Percentiles rank a stretch among this genome's conserved stretches.
These are phyloP conservation scores for Ganoderma boninense DNA, from an alignment of 1,284 basidiomycete genomes.

Conservation along the genomic window DNA sequence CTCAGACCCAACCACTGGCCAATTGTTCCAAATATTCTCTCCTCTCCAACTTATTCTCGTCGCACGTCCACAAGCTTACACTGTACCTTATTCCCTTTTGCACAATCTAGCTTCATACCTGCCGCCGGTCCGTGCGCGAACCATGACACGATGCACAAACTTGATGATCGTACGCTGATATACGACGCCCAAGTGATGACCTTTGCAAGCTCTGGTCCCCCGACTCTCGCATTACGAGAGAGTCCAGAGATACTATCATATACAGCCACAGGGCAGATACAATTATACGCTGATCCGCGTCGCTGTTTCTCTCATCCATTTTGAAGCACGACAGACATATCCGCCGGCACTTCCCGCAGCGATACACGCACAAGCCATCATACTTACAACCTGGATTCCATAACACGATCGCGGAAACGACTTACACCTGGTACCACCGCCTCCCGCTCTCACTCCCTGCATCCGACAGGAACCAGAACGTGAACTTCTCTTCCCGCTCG, in stretches of 20 bases:
- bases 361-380: background rate
- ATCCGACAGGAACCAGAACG: slow-evolving; percentile 53
- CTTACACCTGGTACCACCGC: slow-evolving; percentile 62
- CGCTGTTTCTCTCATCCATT: background rate
- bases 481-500: slow-evolving; percentile 57
- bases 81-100: background rate
- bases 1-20: background rate
- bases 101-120: background rate
- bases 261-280: background rate
- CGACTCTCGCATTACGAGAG: background rate
- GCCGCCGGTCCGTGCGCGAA: background rate
- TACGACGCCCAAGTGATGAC: background rate
- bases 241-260: background rate
- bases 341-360: background rate
- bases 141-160: background rate
- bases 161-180: background rate
- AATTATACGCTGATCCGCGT: background rate
- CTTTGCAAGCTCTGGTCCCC: background rate
- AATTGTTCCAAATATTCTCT: background rate
- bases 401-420: background rate
- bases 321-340: background rate
- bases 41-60: background rate
- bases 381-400: background rate
- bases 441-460: slow-evolving; percentile 36
- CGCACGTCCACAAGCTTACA: background rate